A percentile compares a stretch with the other conserved stretches of the same genome.
Evolutionary conservation across 2,329 filamentous ascomycete genomes (phyloP).

Genomic region (Conoideocrella luteorostrata): DNA sequence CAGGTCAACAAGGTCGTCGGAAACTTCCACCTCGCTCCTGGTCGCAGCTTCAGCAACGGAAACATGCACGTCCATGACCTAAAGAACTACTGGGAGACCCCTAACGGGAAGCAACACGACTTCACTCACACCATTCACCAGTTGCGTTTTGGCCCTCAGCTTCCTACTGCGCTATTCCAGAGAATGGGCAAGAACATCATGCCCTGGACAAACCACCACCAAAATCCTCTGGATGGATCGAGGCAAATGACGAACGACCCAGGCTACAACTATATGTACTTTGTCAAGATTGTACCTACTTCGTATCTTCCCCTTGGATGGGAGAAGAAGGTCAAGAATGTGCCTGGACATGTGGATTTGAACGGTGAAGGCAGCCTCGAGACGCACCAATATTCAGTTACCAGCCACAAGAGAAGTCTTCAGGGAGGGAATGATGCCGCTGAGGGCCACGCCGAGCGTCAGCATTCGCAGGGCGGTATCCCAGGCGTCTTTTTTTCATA

Average conservation of each 20-base stretch:
- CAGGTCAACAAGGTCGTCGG: constrained; percentile 98
- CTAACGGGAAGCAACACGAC: constrained; percentile 65
- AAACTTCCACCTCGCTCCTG: constrained; percentile 97
- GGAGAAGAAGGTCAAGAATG: constrained; percentile 50
- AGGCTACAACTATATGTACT: constrained; percentile 97
- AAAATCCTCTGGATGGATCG: constrained; percentile 82
- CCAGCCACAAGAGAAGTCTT: constrained; percentile 88
- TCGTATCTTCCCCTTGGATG: constrained; percentile 90
- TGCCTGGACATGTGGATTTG: constrained; percentile 34
- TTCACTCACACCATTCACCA: constrained; percentile 87
- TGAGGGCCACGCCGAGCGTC: constrained; percentile 85
- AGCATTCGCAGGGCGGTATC: constrained; percentile 86
- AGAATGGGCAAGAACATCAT: constrained; percentile 47
- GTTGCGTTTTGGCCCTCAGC: constrained; percentile 85
- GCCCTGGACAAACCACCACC: constrained; percentile 81
- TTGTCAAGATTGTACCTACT: constrained; percentile 95
- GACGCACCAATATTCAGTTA: constrained; percentile 97
- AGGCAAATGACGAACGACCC: constrained; percentile 72
- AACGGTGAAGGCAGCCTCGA: constrained; percentile 74
- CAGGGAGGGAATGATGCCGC: constrained; percentile 75
- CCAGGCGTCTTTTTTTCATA: constrained; percentile 99
- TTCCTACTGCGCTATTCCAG: constrained; percentile 64
- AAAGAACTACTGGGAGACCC: constrained; percentile 83
- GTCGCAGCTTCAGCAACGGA: constrained; percentile 90
- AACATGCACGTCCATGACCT: constrained; percentile 98